phyloP scores from a whole-genome alignment of 768 basidiomycete genomes.

The Russula lepida region DNA sequence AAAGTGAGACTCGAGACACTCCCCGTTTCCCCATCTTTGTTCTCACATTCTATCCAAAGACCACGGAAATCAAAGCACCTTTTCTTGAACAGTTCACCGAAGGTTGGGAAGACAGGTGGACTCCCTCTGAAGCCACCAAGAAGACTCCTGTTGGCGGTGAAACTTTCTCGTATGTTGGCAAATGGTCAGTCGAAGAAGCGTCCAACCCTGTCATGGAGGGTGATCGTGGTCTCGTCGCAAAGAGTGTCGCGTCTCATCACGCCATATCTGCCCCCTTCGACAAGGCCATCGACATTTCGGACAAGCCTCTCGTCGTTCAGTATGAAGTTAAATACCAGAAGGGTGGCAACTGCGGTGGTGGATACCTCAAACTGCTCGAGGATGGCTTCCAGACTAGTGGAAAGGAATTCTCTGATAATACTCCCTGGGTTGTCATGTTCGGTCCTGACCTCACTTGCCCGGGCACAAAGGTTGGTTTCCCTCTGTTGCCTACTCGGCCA shows the following conservation, averaged over 20 bases:
- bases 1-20: slow-evolving; percentile 34
- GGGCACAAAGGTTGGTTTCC: slow-evolving; percentile 63
- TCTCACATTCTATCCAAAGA: slow-evolving; percentile 34
- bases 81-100: slow-evolving; percentile 97
- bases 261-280: slow-evolving; percentile 93
- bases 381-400: slow-evolving; percentile 91
- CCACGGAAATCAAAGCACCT: slow-evolving; percentile 71
- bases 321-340: slow-evolving; percentile 99
- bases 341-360: slow-evolving; percentile 98
- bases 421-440: slow-evolving; percentile 95
- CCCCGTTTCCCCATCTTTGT: not conserved
- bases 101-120: slow-evolving; percentile 89
- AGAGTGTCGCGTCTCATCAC: slow-evolving; percentile 96
- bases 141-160: slow-evolving; percentile 94
- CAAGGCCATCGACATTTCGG: slow-evolving; percentile 66
- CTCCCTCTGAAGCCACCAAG: slow-evolving; percentile 94
- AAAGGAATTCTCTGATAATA: slow-evolving; percentile 89
- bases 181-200: slow-evolving; percentile 94
- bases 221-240: slow-evolving; percentile 88
- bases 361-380: slow-evolving; percentile 93
- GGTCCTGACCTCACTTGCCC: slow-evolving; percentile 94
- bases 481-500: not conserved
- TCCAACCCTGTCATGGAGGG: slow-evolving; percentile 66
- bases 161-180: slow-evolving; percentile 94
- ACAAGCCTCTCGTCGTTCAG: slow-evolving; percentile 87